Conservation (phyloP, 2,329 filamentous ascomycete species). For the Verticillium klebahnii region DNA sequence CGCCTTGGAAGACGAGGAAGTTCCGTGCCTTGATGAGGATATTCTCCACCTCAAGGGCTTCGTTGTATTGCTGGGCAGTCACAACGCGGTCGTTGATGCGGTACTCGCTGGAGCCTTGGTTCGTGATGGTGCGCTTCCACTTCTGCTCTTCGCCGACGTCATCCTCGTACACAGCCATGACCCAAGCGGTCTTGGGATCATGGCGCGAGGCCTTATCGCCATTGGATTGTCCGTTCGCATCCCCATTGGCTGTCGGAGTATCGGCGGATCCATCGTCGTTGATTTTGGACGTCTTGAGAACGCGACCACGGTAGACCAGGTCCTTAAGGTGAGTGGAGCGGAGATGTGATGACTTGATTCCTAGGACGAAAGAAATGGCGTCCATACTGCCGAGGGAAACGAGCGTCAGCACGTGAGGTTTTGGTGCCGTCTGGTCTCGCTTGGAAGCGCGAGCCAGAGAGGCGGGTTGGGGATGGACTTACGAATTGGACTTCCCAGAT, state of each 20-base stretch:
- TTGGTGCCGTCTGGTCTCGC: not conserved
- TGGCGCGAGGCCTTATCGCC: slow-evolving; percentile 63
- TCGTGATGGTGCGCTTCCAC: slow-evolving; percentile 95
- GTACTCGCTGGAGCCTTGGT: slow-evolving; percentile 85
- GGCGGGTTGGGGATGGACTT: slow-evolving; percentile 24
- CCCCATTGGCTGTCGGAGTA: slow-evolving; percentile 50
- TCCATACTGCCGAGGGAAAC: slow-evolving; percentile 70
- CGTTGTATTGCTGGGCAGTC: slow-evolving; percentile 87
- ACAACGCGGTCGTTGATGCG: slow-evolving; percentile 92
- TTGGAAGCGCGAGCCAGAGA: not conserved
- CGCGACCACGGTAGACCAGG: slow-evolving; percentile 90
- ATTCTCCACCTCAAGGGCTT: slow-evolving; percentile 85
- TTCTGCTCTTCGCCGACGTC: slow-evolving; percentile 91
- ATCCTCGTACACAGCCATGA: slow-evolving; percentile 98
- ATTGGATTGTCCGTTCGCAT: slow-evolving; percentile 49
- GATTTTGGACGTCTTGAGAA: slow-evolving; percentile 87
- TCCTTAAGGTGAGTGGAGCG: slow-evolving; percentile 92
- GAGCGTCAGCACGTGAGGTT: slow-evolving; percentile 8
- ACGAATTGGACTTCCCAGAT: slow-evolving; percentile 98
- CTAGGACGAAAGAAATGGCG: slow-evolving; percentile 96
- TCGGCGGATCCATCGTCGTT: slow-evolving; percentile 82
- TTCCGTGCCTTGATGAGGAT: slow-evolving; percentile 98
- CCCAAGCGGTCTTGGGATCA: slow-evolving; percentile 94
- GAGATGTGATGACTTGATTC: slow-evolving; percentile 97
- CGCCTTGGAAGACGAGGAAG: slow-evolving; percentile 96